These are phyloP conservation scores for Penicillium glabrum DNA, from an alignment of 2,329 filamentous ascomycete species.

Conservation along the genomic window DNA sequence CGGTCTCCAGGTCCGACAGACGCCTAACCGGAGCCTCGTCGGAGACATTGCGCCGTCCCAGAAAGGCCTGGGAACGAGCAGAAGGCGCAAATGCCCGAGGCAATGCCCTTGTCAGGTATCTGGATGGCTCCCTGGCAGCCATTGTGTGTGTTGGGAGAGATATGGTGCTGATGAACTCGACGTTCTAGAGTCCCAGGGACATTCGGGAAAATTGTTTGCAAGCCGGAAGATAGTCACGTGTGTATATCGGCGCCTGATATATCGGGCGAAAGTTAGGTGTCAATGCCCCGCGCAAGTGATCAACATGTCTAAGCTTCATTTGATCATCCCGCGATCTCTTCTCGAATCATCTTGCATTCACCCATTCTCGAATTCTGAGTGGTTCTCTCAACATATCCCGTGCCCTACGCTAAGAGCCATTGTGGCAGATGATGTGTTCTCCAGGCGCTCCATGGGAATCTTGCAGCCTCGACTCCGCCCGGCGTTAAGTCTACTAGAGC, in stretches of 20 bases:
- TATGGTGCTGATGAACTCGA: conserved; percentile 18
- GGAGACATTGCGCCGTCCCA: conserved; percentile 49
- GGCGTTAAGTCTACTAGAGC: conserved; percentile 9
- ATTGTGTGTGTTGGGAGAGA: conserved; percentile 25
- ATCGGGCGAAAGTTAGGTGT: conserved; percentile 5
- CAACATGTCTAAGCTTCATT: conserved; percentile 15
- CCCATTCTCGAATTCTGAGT: not conserved
- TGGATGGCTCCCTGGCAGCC: conserved; percentile 42
- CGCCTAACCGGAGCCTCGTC: conserved; percentile 37
- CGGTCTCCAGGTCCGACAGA: conserved; percentile 45
- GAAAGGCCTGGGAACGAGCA: conserved; percentile 30
- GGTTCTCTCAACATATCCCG: conserved; percentile 1
- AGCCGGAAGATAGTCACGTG: conserved; percentile 17
- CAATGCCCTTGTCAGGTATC: conserved; percentile 40
- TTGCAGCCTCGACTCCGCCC: conserved; percentile 28
- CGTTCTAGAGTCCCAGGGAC: conserved; percentile 7
- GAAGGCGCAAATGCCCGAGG: conserved; percentile 34
- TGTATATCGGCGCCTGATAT: conserved; percentile 1
- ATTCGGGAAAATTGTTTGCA: conserved; percentile 34
- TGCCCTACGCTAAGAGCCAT: conserved; percentile 18
- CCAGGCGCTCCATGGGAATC: conserved; percentile 23
- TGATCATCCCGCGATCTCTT: conserved; percentile 12
- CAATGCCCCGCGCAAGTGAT: conserved; percentile 20
- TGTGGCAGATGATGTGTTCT: conserved; percentile 25
- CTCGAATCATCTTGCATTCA: conserved; percentile 9